Evolutionary conservation across 805 yeast genomes (phyloP).

Genomic region (Ogataea degrootiae): DNA sequence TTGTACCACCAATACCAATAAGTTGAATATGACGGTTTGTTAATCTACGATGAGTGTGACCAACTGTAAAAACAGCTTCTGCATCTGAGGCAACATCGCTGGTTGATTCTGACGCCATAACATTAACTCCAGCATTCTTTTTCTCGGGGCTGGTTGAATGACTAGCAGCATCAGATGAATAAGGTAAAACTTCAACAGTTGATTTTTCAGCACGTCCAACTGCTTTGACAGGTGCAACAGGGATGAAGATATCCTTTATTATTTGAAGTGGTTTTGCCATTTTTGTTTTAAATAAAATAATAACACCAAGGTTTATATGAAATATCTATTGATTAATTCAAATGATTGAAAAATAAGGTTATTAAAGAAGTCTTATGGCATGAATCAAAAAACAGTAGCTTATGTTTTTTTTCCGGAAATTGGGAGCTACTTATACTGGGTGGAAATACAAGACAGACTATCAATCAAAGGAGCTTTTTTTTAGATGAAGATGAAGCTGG

Average conservation of each 20-base stretch:
- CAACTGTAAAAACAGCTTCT: slow-evolving; percentile 8
- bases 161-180: not conserved
- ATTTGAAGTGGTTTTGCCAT: slow-evolving; percentile 4
- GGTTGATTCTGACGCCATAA: not conserved
- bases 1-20: slow-evolving; percentile 47
- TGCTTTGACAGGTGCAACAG: slow-evolving; percentile 21
- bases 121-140: slow-evolving; percentile 3
- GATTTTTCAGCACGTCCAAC: slow-evolving; percentile 10
- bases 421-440: too few species aligned
- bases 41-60: slow-evolving; percentile 29
- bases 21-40: slow-evolving; percentile 42
- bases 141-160: slow-evolving; percentile 1
- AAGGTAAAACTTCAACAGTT: slow-evolving; percentile 4
- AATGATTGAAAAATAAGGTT: too few species aligned
- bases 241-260: slow-evolving; percentile 21
- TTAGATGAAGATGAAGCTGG: too few species aligned
- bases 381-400: too few species aligned
- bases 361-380: too few species aligned
- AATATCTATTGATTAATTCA: too few species aligned
- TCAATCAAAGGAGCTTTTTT: too few species aligned
- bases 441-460: too few species aligned
- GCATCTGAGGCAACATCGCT: slow-evolving; percentile 9
- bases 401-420: too few species aligned
- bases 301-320: not conserved
- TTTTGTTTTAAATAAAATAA: not conserved